Base-by-base conservation (phyloP, 257 asterid genomes). In the Penstemon barbatus region DNA sequence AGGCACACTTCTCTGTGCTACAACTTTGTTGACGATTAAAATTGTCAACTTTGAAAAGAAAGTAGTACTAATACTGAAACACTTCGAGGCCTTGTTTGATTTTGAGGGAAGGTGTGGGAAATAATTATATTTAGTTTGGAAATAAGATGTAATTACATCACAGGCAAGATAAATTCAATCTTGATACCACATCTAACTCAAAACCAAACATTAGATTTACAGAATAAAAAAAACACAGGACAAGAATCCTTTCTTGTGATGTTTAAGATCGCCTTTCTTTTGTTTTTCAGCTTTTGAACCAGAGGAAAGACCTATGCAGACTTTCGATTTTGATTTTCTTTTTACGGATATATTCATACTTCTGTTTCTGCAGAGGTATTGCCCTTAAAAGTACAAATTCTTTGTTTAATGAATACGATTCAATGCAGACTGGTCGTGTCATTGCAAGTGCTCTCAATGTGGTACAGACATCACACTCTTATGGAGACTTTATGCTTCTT, bases 381-480 rank as follows among this genome's bases (percentile, higher is more conserved):
- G 39, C 33, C 4, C 63, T 71, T 58, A 2, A 13, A 18, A 46
- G 61, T 50, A 13, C 44, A 45, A 25, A 38, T 9, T 69, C 5
- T 72, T 67, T 41, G 74, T 56, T 52, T 41, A 55, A 56, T 80
- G 46, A 46, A 7, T 57, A 48, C 68, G 64, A 11, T 77, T 40
- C 42, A 58, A 70, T 83, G 82, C 96, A 94, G 99, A 89, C 98
- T 73, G 77, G 85, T 80, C 80, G 71, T 71, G 89, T 57, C 52
- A 87, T 94, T 69, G 94, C 98, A 42, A 79, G 82, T 72, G 79
- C 96, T 74, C 97, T 94, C 60, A 94, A 91, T 63, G 97, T 91
- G 60, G 80, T 79, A 18, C 97, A 87, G 78, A 91, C 99, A 41
- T 85, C 89, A 51, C 90, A 94, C 71, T 78, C 96, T 13, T 87